Conservation (phyloP, 78 protist species). For the Mantamonas sphyraenae region DNA sequence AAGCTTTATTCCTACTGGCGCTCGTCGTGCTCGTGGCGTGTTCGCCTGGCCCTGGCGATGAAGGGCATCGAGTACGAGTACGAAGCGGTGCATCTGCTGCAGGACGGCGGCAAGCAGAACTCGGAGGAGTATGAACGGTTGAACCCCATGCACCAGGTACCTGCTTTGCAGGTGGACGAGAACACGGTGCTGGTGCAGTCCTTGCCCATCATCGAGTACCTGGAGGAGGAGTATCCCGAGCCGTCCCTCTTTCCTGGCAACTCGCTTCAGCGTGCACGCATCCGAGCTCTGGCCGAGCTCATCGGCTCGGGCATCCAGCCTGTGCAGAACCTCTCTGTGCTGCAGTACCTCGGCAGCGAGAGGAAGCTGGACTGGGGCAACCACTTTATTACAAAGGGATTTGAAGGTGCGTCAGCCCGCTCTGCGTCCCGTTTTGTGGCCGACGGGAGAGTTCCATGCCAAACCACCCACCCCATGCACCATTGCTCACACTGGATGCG, state of each 20-base stretch:
- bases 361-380: slow-evolving; percentile 39
- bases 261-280: not conserved
- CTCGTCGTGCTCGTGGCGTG: slow-evolving; percentile 75
- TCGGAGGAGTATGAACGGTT: not conserved
- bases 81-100: slow-evolving; percentile 44
- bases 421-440: too few relatives aligned
- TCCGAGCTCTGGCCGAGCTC: slow-evolving; percentile 25
- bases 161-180: not conserved
- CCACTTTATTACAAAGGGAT: slow-evolving; percentile 18
- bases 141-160: not conserved
- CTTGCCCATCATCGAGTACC: slow-evolving; percentile 53
- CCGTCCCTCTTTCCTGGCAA: slow-evolving; percentile 1
- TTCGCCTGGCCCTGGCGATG: slow-evolving; percentile 46
- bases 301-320: slow-evolving; percentile 61
- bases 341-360: slow-evolving; percentile 3
- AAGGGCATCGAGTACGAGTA: slow-evolving; percentile 27
- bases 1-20: slow-evolving; percentile 61
- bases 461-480: too few relatives aligned
- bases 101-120: slow-evolving; percentile 34
- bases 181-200: slow-evolving; percentile 35
- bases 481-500: too few relatives aligned
- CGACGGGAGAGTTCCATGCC: too few relatives aligned
- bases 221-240: slow-evolving; percentile 45
- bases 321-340: slow-evolving; percentile 49
- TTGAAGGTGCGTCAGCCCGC: not conserved